Evolutionary conservation across 805 yeast genomes (phyloP).

Genomic region (Wickerhamiella dianesei): DNA sequence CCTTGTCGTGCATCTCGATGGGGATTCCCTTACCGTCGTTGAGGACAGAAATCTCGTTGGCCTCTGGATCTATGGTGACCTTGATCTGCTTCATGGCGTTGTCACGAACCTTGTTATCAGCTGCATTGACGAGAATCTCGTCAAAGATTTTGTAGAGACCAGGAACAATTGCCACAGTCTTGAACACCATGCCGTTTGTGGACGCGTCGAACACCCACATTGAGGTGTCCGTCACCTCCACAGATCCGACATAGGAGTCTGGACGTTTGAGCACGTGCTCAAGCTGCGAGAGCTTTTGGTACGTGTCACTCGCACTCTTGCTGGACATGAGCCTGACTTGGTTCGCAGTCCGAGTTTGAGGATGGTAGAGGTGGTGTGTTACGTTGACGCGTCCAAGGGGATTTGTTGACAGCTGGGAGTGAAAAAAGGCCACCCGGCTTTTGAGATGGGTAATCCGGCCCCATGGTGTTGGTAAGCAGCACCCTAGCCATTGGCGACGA

Average conservation of each 20-base stretch:
- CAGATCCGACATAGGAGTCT: conserved; percentile 93
- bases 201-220: conserved; percentile 73
- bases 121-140: conserved; percentile 94
- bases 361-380: neutral
- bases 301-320: conserved; percentile 25
- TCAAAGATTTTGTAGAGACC: conserved; percentile 94
- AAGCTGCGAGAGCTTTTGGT: conserved; percentile 86
- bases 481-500: neutral
- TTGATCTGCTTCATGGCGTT: conserved; percentile 75
- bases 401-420: neutral
- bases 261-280: conserved; percentile 96
- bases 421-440: neutral
- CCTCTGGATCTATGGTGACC: conserved; percentile 67
- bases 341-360: neutral
- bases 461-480: neutral
- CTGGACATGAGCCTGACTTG: neutral
- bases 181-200: conserved; percentile 41
- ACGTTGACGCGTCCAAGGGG: neutral
- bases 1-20: conserved; percentile 79
- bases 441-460: neutral
- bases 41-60: conserved; percentile 60
- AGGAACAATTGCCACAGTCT: conserved; percentile 69
- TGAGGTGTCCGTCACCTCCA: conserved; percentile 62
- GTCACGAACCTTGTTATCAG: conserved; percentile 94
- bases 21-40: conserved; percentile 97